A percentile compares a stretch with the other conserved stretches of the same genome.
These are phyloP conservation scores for Oryza nivara DNA, from an alignment of 176 grass and related monocot species.

Conservation along the genomic window DNA sequence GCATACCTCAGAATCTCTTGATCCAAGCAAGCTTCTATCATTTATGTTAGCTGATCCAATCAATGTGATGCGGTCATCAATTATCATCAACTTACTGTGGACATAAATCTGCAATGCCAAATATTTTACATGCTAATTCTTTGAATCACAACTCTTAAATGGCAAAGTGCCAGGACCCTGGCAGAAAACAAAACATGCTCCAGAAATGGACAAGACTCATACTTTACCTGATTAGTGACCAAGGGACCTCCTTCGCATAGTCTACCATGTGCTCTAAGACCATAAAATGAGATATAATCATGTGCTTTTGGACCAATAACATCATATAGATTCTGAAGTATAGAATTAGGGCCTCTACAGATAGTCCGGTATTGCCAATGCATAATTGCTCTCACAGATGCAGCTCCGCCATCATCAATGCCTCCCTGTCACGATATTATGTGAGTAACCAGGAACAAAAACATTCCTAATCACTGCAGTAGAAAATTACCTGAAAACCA, in stretches of 20 bases:
- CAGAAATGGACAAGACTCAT: slow-evolving; percentile 20
- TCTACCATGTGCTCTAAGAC: slow-evolving; percentile 84
- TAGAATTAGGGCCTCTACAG: slow-evolving; percentile 90
- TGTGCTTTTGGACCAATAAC: slow-evolving; percentile 85
- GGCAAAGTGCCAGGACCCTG: not conserved
- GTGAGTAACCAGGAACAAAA: slow-evolving; percentile 26
- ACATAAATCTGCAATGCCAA: slow-evolving; percentile 76
- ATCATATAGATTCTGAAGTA: slow-evolving; percentile 90
- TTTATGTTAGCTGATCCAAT: slow-evolving; percentile 99
- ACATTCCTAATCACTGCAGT: slow-evolving; percentile 23
- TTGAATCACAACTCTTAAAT: slow-evolving; percentile 8
- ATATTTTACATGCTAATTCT: slow-evolving; percentile 28
- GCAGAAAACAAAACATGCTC: slow-evolving; percentile 9
- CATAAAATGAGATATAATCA: slow-evolving; percentile 97
- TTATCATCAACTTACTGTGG: slow-evolving; percentile 99
- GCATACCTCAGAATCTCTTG: slow-evolving; percentile 96
- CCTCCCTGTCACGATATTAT: slow-evolving; percentile 68
- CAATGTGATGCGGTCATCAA: slow-evolving; percentile 93
- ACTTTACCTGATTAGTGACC: slow-evolving; percentile 87
- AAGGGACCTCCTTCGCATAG: slow-evolving; percentile 76
- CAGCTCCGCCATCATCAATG: slow-evolving; percentile 95
- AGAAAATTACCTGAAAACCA: slow-evolving; percentile 82
- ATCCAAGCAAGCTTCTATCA: slow-evolving; percentile 98
- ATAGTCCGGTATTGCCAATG: slow-evolving; percentile 99
- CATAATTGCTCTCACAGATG: slow-evolving; percentile 99